A percentile compares a stretch with the other conserved stretches of the same genome.
Conservation (phyloP, 2,329 filamentous ascomycete genomes). For the Diaporthe ampelina region DNA sequence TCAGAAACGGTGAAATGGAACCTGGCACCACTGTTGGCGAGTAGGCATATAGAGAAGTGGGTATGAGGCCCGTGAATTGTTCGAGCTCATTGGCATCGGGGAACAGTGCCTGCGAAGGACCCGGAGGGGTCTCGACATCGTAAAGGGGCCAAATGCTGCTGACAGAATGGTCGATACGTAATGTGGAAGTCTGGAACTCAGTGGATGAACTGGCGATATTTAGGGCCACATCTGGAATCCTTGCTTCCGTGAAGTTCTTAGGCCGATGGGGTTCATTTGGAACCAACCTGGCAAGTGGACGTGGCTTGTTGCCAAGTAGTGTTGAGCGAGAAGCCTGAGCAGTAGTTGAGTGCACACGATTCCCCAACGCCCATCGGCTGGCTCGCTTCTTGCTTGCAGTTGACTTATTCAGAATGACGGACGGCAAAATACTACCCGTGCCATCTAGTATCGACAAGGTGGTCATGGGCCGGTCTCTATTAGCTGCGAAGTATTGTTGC, state of each 20-base stretch:
- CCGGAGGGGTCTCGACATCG: neutral
- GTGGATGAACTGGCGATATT: neutral
- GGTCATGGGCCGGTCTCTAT: no score
- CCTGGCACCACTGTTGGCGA: neutral
- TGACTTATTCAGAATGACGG: neutral
- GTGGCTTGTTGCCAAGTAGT: neutral
- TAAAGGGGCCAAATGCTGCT: neutral
- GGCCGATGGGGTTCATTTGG: neutral
- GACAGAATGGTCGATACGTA: neutral
- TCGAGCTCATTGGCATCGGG: neutral
- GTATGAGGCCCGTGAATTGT: neutral
- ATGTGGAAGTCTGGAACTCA: no score
- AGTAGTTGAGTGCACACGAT: neutral
- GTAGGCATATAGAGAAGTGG: neutral
- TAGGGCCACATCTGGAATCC: neutral
- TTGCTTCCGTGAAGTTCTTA: neutral
- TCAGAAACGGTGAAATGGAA: no score
- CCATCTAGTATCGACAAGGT: neutral
- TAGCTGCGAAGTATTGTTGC: constrained; percentile 6
- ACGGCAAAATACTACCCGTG: neutral
- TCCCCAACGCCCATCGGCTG: neutral
- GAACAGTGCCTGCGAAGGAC: neutral
- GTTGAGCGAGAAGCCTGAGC: neutral
- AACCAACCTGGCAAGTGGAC: rapidly evolving
- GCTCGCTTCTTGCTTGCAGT: constrained; percentile 13